Percentiles rank a stretch among this genome's conserved stretches.
Evolutionary conservation across 2,329 filamentous ascomycete genomes (phyloP).

Genomic region (Gliomastix tumulicola): DNA sequence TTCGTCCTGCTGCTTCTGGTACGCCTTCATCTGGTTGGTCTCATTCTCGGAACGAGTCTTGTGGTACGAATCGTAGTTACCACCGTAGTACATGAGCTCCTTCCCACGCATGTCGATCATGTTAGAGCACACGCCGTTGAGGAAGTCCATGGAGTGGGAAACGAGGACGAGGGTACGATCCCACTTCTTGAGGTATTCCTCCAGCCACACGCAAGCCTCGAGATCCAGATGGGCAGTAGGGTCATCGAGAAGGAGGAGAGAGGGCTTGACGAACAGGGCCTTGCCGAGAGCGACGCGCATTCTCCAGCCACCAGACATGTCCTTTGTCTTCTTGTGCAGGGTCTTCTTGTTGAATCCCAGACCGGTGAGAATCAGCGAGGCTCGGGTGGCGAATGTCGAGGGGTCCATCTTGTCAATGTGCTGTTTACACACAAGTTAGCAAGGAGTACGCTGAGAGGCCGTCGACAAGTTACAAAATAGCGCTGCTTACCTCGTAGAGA

Average conservation of each 20-base stretch:
- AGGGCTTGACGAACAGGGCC: slow-evolving; percentile 97
- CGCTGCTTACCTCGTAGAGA: slow-evolving; percentile 77
- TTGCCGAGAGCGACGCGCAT: slow-evolving; percentile 98
- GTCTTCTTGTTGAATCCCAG: slow-evolving; percentile 98
- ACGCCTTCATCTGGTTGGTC: slow-evolving; percentile 97
- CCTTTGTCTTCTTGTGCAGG: slow-evolving; percentile 99
- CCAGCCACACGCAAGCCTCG: slow-evolving; percentile 98
- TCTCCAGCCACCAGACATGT: slow-evolving; percentile 99
- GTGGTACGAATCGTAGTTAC: slow-evolving; percentile 97
- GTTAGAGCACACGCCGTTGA: slow-evolving; percentile 96
- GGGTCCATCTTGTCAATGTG: slow-evolving; percentile 99
- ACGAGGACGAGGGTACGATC: slow-evolving; percentile 93
- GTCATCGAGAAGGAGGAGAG: slow-evolving; percentile 91
- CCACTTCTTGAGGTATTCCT: slow-evolving; percentile 99
- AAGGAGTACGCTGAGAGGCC: slow-evolving; percentile 5
- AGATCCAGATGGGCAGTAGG: slow-evolving; percentile 98
- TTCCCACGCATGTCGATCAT: slow-evolving; percentile 98
- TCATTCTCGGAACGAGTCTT: slow-evolving; percentile 95
- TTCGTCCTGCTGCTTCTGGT: slow-evolving; percentile 98
- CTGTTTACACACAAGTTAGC: slow-evolving; percentile 34
- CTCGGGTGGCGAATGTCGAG: slow-evolving; percentile 91
- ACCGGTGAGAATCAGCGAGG: slow-evolving; percentile 94
- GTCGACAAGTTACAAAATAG: background rate
- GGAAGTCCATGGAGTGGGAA: slow-evolving; percentile 97
- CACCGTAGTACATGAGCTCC: slow-evolving; percentile 93